Evolutionary conservation across 805 yeast species (phyloP), one percentile per base, ranked within the genome.

Genomic region (Ogataea henricii): DNA sequence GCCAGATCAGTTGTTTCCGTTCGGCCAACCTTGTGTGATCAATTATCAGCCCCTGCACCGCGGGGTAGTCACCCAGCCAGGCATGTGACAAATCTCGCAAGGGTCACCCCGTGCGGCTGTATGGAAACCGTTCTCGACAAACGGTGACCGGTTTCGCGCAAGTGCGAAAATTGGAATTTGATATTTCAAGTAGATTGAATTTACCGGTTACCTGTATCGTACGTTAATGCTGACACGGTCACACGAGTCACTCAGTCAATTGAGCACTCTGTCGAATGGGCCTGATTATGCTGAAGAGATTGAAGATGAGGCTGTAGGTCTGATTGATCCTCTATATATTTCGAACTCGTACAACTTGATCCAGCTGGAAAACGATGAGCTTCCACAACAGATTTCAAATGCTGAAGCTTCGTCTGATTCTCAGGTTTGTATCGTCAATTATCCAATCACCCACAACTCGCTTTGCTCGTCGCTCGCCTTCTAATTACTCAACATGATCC

Each of bases 401-500:
- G 51, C 44, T 10, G 56, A 55, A 14, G 45, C 51, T 2, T 46
- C 56, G 9, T 53, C 50, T 45, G 56, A 55, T 38, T 54, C 59
- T 16, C 58, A 54, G 35, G 47, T 57, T n/a, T 53, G 59, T 38
- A 54, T 55, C 12, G 55, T 57, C 8, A 22, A 6, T 22, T 6
- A 8, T 6, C 8, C 25, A 22, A 22, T 22, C 25, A 22, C 25
- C 6, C 8, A 22, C 25, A 22, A 22, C n/a, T n/a, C n/a, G n/a
- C n/a, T n/a, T n/a, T n/a, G n/a, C n/a, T n/a, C n/a, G n/a, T n/a
- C n/a, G n/a, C n/a, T n/a, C 30, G 30, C 21, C 6, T 23, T 17
- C 36, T 40, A 58, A 36, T 54, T 58, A 45, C 57, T 54, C 32
- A 60, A 40, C 53, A 36, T 59, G 48, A 45, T 66, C 27, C 85